Evolutionary conservation across 2,329 filamentous ascomycete species (phyloP), one percentile per base, ranked within the genome.

Genomic region (Alternaria alternata): DNA sequence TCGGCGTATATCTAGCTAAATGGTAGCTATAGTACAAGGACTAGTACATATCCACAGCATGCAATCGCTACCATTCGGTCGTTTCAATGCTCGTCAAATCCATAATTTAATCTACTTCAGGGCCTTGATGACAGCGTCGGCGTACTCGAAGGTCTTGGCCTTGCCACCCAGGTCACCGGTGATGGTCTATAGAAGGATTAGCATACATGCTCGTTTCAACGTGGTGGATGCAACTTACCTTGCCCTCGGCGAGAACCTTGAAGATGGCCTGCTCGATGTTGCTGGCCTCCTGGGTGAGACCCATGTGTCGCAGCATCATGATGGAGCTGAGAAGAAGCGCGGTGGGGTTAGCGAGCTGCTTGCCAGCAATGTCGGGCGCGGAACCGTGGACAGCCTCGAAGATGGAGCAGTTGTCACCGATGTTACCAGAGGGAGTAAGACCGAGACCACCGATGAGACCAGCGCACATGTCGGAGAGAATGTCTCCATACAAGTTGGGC

Each of bases 251-350:
- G 69, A 99, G 87, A 63, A 94, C 96, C 80, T 91, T 92, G 81
- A 99, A 98, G 78, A 94, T 96, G 69, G 95, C 95, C 82, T 88
- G 91, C 87, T 98, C 92, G 78, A 99, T 98, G 81, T 89, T 89
- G 80, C 85, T 81, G 71, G 95, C 95, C 80, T 98, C 89, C 66
- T 92, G 86, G 81, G 84, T 89, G 68, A 99, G 87, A 76, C 91
- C 89, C 94, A 99, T 98, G 85, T 99, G 95, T 82, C 95, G 90
- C 87, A 99, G 84, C 95, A 99, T 98, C 95, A 99, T 98, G 85
- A 98, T 95, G 81, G 92, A 96, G 81, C 88, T 92, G 77, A 98
- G 91, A 68, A 99, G 89, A 72, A 99, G 89, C 61, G 95, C 95
- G 63, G 95, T 98, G 65, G 95, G 95, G 88, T 99, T 99, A 77